Percentiles rank a stretch among this genome's conserved stretches.
These are phyloP conservation scores for Micractinium conductrix DNA, from an alignment of 139 green algal species.

Conservation along the genomic window DNA sequence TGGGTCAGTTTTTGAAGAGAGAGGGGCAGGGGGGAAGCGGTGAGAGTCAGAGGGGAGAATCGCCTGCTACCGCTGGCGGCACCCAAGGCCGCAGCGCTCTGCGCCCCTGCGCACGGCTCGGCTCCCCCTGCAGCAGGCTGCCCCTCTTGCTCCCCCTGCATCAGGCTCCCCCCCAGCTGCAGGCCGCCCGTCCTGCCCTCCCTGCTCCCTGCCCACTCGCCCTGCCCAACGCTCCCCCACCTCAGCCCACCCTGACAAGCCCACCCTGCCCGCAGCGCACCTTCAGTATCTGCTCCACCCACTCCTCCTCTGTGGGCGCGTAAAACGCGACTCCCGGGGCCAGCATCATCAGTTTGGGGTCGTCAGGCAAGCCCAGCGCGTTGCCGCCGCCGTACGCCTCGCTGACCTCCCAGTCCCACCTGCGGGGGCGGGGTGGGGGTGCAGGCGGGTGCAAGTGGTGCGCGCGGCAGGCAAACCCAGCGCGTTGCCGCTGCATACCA, in stretches of 20 bases:
- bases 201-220: no score
- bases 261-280: not conserved
- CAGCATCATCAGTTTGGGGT: constrained; percentile 1
- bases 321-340: not conserved
- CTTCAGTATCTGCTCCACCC: not conserved
- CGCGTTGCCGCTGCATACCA: no score
- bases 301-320: not conserved
- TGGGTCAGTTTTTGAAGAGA: not conserved
- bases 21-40: not conserved
- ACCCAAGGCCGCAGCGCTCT: no score
- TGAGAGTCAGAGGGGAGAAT: not conserved
- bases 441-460: no score
- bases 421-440: not conserved
- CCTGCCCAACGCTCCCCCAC: no score
- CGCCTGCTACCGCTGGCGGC: no score
- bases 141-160: no score
- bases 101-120: no score
- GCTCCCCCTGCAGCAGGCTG: no score
- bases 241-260: no score
- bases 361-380: not conserved
- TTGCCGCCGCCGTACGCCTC: not conserved
- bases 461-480: no score
- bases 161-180: no score
- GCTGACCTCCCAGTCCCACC: not conserved
- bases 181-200: not conserved